Percentiles rank a stretch among this genome's conserved stretches.
Evolutionary conservation across 2,329 filamentous ascomycete genomes (phyloP).

Genomic region (Magnaporthiopsis incrustans): DNA sequence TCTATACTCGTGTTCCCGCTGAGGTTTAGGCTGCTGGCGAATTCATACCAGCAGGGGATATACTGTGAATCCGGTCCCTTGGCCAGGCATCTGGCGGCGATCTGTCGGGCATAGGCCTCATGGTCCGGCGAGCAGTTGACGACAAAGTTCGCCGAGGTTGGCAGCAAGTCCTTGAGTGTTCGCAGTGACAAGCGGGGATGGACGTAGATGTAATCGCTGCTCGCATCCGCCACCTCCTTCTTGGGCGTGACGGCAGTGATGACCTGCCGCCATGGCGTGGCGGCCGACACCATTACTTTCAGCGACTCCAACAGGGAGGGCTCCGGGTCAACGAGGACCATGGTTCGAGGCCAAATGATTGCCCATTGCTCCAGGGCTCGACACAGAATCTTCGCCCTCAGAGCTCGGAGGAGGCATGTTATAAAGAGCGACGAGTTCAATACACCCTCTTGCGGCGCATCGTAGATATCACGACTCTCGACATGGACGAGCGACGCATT

Average conservation of each 20-base stretch:
- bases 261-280: not conserved
- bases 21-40: too few species aligned
- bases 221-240: not conserved
- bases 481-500: conserved; percentile 28
- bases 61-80: conserved; percentile 20
- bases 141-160: conserved; percentile 15
- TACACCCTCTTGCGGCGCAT: not conserved
- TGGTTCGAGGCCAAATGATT: not conserved
- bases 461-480: conserved; percentile 11
- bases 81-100: conserved; percentile 18
- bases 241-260: not conserved
- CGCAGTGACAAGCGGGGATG: conserved; percentile 20
- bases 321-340: conserved; percentile 28
- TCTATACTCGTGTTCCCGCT: too few species aligned
- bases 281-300: not conserved
- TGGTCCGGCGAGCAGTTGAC: conserved; percentile 24
- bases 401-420: conserved; percentile 16
- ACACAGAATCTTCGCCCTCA: conserved; percentile 15
- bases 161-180: conserved; percentile 22
- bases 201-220: conserved; percentile 9
- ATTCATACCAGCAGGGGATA: not conserved
- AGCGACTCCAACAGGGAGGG: conserved; percentile 15
- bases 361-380: not conserved
- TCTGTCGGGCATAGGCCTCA: conserved; percentile 18
- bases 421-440: conserved; percentile 16